A percentile compares a stretch with the other conserved stretches of the same genome.
Conservation (phyloP, 2,329 filamentous ascomycete genomes). For the Chaetomium olivaceum region DNA sequence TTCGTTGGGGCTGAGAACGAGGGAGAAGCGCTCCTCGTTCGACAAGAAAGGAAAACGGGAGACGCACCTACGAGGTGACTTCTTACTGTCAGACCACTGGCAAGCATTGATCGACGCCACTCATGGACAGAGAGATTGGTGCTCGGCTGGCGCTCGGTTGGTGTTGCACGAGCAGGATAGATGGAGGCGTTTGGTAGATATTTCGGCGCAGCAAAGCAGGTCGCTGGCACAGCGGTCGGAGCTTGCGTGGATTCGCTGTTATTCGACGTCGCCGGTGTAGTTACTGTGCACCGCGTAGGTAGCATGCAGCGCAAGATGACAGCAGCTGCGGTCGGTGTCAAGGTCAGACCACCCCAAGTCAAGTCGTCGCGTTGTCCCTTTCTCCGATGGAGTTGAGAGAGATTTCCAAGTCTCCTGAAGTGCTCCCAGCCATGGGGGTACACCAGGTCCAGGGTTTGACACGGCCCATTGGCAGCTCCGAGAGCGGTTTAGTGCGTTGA, state of each 20-base stretch:
- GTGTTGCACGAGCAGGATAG: constrained; percentile 15
- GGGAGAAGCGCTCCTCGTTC: neutral
- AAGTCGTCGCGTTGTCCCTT: neutral
- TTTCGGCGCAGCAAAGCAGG: constrained; percentile 19
- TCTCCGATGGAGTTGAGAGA: constrained; percentile 7
- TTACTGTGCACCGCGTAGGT: neutral
- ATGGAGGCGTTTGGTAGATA: neutral
- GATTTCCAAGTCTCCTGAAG: constrained; percentile 11
- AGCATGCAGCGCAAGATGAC: constrained; percentile 2
- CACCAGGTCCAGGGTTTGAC: constrained; percentile 16
- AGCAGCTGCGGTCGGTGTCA: neutral
- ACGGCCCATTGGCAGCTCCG: constrained; percentile 15
- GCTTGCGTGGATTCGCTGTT: neutral
- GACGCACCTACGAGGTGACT: constrained; percentile 15
- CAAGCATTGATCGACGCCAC: constrained; percentile 7
- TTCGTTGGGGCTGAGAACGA: neutral
- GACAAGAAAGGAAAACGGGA: neutral
- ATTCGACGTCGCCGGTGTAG: neutral
- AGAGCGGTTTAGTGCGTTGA: constrained; percentile 21
- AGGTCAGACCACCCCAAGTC: neutral
- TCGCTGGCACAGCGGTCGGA: constrained; percentile 17
- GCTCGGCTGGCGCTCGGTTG: constrained; percentile 4
- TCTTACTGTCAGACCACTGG: neutral
- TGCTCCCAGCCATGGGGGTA: neutral
- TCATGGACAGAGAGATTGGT: constrained; percentile 11